Evolutionary conservation across 1,284 basidiomycete species (phyloP), one percentile per base, ranked within the genome.

Genomic region (Phenoliferia sp.): DNA sequence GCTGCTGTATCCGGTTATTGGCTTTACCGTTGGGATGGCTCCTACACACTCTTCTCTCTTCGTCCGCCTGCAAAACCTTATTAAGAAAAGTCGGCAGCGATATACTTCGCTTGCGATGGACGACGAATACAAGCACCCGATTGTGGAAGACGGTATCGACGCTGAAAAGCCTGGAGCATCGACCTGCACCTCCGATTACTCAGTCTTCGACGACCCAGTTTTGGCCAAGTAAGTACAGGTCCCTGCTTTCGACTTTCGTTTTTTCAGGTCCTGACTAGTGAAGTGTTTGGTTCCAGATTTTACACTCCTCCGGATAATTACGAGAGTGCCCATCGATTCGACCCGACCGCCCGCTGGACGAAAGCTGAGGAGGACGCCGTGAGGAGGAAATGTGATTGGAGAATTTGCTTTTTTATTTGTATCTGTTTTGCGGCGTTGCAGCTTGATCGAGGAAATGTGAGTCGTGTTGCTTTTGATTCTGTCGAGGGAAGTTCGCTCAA

Each of bases 261-360:
- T 29, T 62, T 34, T 39, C n/a, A n/a, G n/a, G n/a, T n/a, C n/a
- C n/a, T n/a, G n/a, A n/a, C n/a, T n/a, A n/a, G n/a, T n/a, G n/a
- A n/a, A n/a, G n/a, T n/a, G n/a, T n/a, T n/a, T n/a, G n/a, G n/a
- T n/a, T 10, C 35, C 54, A 56, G 54, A 31, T n/a, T 29, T 36
- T 56, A 31, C 29, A 29, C 15, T 17, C 64, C 48, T 2, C 59
- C 64, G 3, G 10, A 2, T 0, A 36, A 57, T 3, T 66, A 35
- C 22, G 65, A 66, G 26, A 35, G 39, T 29, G 36, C 17, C 12
- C 75, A 78, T 58, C 71, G 76, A 22, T 80, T 79, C 72, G 80
- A 81, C 70, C 77, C 78, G 0, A 61, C 62, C 1, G 76, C 78
- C 3, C 75, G 73, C 0, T 81, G 80, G 80, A 81, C 80, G 0